Conservation (phyloP, 2,329 filamentous ascomycete species). For the Penicillium paneum region DNA sequence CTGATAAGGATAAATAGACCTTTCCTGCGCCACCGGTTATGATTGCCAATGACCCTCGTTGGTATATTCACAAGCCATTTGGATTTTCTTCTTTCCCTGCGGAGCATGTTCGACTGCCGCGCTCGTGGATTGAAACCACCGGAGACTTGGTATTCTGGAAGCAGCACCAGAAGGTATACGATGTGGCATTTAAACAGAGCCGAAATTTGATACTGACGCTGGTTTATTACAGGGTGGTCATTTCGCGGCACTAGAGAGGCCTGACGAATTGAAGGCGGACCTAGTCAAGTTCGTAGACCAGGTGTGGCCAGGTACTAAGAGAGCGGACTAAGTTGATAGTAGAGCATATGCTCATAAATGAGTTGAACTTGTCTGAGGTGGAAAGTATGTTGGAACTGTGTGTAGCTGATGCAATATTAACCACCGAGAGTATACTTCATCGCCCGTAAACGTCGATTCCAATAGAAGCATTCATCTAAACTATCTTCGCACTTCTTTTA, state of each 20-base stretch:
- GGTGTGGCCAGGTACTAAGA: constrained; percentile 22
- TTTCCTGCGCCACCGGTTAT: constrained; percentile 19
- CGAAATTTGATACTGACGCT: background rate
- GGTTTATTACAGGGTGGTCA: background rate
- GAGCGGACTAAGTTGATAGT: too few species aligned
- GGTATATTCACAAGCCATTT: constrained; percentile 44
- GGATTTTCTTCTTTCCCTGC: constrained; percentile 48
- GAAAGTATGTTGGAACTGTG: too few species aligned
- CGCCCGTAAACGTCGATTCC: too few species aligned
- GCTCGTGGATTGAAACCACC: constrained; percentile 35
- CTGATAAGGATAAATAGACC: constrained; percentile 5
- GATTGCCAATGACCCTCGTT: constrained; percentile 21
- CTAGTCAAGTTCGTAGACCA: constrained; percentile 38
- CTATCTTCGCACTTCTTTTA: too few species aligned
- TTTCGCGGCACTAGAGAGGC: too few species aligned
- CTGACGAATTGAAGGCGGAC: constrained; percentile 32
- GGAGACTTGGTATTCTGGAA: constrained; percentile 40
- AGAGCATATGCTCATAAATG: too few species aligned
- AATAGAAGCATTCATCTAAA: too few species aligned
- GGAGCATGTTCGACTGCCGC: constrained; percentile 43
- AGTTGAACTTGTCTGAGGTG: too few species aligned
- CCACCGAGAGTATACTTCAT: too few species aligned
- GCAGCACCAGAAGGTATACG: constrained; percentile 33
- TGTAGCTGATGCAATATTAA: too few species aligned
- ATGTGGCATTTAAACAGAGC: background rate